Conservation (phyloP, 257 asterid genomes). For the Salvia rosmarinus region DNA sequence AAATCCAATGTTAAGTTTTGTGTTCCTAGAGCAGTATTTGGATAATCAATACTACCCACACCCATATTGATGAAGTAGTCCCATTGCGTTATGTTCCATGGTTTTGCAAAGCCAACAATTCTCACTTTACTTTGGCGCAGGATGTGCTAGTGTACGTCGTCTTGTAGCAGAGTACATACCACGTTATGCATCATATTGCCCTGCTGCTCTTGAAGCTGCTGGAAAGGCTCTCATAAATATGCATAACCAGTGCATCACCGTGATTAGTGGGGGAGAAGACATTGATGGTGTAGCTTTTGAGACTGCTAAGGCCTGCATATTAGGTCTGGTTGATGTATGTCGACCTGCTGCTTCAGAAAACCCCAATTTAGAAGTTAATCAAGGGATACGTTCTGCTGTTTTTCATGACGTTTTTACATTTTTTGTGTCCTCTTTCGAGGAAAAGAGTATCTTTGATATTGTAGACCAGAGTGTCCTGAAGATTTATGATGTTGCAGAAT, state of each 20-base stretch:
- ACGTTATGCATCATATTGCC: constrained; percentile 75
- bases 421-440: constrained; percentile 69
- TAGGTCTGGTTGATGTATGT: constrained; percentile 75
- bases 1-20: constrained; percentile 1
- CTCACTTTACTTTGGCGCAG: constrained; percentile 44
- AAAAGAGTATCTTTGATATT: constrained; percentile 67
- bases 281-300: constrained; percentile 72
- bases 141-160: constrained; percentile 70
- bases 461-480: constrained; percentile 60
- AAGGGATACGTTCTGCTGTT: constrained; percentile 66
- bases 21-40: constrained; percentile 10
- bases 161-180: constrained; percentile 73
- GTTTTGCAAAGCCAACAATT: constrained; percentile 10
- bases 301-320: constrained; percentile 78
- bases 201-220: constrained; percentile 85
- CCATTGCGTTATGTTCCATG: constrained; percentile 2
- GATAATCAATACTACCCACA: background rate
- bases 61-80: background rate
- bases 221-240: constrained; percentile 60
- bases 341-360: constrained; percentile 61
- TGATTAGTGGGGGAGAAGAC: constrained; percentile 66
- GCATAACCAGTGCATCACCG: constrained; percentile 59
- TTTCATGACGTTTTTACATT: constrained; percentile 64
- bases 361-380: constrained; percentile 58
- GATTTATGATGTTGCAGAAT: constrained; percentile 55